Evolutionary conservation across 2,329 filamentous ascomycete genomes (phyloP), one percentile per base, ranked within the genome.

Genomic region (Fusarium sp.): DNA sequence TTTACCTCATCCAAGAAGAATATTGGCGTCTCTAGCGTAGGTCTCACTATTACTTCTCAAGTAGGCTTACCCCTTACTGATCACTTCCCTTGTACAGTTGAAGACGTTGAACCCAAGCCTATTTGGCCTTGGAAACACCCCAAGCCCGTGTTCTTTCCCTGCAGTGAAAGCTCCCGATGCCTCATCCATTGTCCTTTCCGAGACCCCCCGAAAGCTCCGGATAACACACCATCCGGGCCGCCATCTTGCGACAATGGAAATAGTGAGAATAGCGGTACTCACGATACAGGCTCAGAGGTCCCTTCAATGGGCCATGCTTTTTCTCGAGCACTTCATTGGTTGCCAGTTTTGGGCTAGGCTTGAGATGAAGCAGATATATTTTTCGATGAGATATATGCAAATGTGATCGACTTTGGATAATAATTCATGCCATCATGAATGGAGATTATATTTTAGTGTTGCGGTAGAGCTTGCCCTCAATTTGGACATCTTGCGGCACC

Each of bases 11-110:
- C 10, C 25, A 42, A 15, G 35, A 42, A 42, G 50, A 54, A 42
- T 42, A 42, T 17, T 54, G 50, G 50, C 36, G 20, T 22, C 50
- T 54, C 36, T 54, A 36, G 50, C 36, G 50, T 42, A 5, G 22
- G 25, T 22, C 11, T 17, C 15, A 7, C 4, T 3, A 17, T 7
- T 15, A n/a, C 18, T 42, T 22, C 3, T 14, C 2, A 10, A 35
- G 12, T 3, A 25, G 13, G 15, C 15, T 5, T 6, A 4, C 2
- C 3, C 7, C 18, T 18, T 14, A 18, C 36, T 54, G 1, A 54
- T 3, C 0, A 11, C 5, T 31, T 14, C 0, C 1, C 7, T 0
- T 10, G 9, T 12, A 3, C 1, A 54, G 36, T 54, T 0, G 25
- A 54, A 42, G 50, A 22, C 3, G 14, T 31, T 5, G 25, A 41